These are phyloP conservation scores for Suillus plorans DNA, from an alignment of 768 basidiomycete species.

Conservation along the genomic window DNA sequence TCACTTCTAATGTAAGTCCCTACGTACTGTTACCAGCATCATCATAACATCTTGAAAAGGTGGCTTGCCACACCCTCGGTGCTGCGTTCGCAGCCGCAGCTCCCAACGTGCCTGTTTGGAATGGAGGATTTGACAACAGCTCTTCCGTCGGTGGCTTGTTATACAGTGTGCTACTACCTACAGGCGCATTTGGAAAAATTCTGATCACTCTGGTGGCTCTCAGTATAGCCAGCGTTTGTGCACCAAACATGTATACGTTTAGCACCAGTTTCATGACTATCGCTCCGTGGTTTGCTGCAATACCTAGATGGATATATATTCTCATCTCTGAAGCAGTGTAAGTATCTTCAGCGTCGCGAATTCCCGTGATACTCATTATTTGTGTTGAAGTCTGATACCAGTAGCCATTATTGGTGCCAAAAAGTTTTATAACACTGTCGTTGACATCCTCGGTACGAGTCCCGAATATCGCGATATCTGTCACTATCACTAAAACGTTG, in stretches of 20 bases:
- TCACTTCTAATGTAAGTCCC: slow-evolving; percentile 39
- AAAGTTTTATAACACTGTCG: slow-evolving; percentile 44
- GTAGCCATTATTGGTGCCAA: slow-evolving; percentile 47
- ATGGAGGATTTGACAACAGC: slow-evolving; percentile 38
- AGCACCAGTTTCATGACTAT: slow-evolving; percentile 46
- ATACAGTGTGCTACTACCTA: slow-evolving; percentile 35
- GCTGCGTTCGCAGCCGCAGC: slow-evolving; percentile 46
- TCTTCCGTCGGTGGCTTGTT: slow-evolving; percentile 47
- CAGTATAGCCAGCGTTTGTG: slow-evolving; percentile 53
- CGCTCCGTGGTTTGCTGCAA: slow-evolving; percentile 28
- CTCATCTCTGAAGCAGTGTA: slow-evolving; percentile 46
- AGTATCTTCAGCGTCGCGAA: slow-evolving; percentile 12
- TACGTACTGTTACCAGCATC: neutral
- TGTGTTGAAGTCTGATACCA: slow-evolving; percentile 39
- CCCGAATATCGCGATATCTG: neutral
- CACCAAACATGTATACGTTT: slow-evolving; percentile 60
- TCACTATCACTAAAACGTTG: neutral
- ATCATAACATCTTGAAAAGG: slow-evolving; percentile 20
- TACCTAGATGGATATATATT: slow-evolving; percentile 50
- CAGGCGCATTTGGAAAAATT: slow-evolving; percentile 47
- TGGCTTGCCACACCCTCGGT: slow-evolving; percentile 35
- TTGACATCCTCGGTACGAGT: slow-evolving; percentile 38
- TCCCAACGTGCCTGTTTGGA: slow-evolving; percentile 37
- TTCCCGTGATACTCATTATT: neutral
- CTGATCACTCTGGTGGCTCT: slow-evolving; percentile 51